Base-by-base conservation (phyloP, 805 yeast genomes). In the Teunomyces barrocoloradensis region DNA sequence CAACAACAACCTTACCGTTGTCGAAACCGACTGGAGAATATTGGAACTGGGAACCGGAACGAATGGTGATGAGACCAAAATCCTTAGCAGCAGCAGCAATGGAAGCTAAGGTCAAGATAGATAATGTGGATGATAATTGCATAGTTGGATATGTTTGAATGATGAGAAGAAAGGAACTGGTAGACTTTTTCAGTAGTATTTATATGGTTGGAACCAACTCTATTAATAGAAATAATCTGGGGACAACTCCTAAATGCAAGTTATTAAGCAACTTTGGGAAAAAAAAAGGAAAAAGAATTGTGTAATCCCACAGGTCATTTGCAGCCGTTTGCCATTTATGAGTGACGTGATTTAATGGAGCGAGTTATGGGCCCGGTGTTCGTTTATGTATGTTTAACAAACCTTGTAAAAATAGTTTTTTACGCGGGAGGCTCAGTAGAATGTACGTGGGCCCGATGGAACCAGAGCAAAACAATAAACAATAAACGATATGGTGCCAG, bases 41-140 rank as follows among this genome's bases (percentile, higher is more conserved):
- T 34, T 64, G 69, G 56, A 53, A 59, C 6, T 38, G 45, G 7
- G 66, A 53, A 9, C 65, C 69, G 6, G 68, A 63, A 37, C 58
- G 56, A 30, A 63, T 59, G 29, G 58, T 48, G 27, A 60, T 43
- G 13, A 59, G 51, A 21, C 49, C 41, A 46, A 64, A 53, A 15
- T 54, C 44, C 43, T 51, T 53, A 9, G 59, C 63, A 15, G 68
- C 63, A 23, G 57, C 45, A 27, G 65, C 66, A 33, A 60, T 46
- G n/a, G 48, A 25, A 45, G 56, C 52, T 20, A 62, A 32, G 30
- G 63, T 46, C 41, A 59, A 47, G 34, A 57, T 45, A 6, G 63
- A 54, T 27, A 61, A 46, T 29, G 60, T 48, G 17, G 50, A 45
- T 17, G 53, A 38, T 34, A 52, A 49, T 49, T 52, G 52, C 55